These are phyloP conservation scores for Boletus putidus DNA, from an alignment of 1,284 basidiomycete species.

Conservation along the genomic window DNA sequence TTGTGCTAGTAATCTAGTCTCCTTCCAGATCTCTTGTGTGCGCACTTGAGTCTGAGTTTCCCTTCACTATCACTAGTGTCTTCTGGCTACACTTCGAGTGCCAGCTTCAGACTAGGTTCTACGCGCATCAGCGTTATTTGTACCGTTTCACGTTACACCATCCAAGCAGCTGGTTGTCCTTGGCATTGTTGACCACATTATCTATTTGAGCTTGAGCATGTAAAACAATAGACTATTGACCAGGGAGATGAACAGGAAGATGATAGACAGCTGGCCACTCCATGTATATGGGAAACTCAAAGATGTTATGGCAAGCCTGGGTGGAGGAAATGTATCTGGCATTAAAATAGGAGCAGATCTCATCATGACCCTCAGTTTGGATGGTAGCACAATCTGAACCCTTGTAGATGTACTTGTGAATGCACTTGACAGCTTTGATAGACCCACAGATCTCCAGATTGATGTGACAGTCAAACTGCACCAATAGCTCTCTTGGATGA, in stretches of 20 bases:
- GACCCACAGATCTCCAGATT: conserved; percentile 41
- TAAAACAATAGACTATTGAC: conserved; percentile 41
- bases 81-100: no score
- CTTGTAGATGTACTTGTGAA: conserved; percentile 49
- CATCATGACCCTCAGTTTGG: conserved; percentile 5
- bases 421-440: conserved; percentile 40
- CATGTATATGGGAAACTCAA: conserved; percentile 26
- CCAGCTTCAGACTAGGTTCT: no score
- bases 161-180: no score
- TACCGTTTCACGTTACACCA: no score
- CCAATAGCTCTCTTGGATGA: conserved; percentile 11
- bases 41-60: no score
- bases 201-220: conserved; percentile 24
- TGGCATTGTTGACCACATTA: conserved; percentile 22
- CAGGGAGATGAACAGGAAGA: conserved; percentile 21
- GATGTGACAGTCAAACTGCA: conserved; percentile 47
- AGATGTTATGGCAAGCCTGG: conserved; percentile 20
- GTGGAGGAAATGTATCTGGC: conserved; percentile 19
- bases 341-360: no score
- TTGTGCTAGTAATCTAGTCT: no score
- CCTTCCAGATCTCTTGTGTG: no score
- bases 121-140: no score
- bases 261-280: conserved; percentile 20
- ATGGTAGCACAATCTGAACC: conserved; percentile 38
- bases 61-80: no score